These are phyloP conservation scores for Protomyces pachydermus DNA, from an alignment of 1,139 yeast genomes.

Conservation along the genomic window DNA sequence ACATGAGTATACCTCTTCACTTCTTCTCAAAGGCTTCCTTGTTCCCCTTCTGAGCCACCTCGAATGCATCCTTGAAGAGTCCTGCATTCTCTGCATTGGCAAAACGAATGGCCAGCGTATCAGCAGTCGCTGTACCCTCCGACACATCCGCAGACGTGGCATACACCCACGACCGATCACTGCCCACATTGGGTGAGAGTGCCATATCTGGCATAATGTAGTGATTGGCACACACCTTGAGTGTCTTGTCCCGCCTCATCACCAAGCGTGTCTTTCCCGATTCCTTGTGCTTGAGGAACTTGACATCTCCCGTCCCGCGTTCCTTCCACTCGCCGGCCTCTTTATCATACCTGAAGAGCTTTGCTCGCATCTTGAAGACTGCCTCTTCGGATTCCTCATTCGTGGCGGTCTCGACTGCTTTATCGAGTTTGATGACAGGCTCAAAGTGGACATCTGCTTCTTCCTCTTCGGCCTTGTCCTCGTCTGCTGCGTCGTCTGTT, in stretches of 20 bases:
- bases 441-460: constrained; percentile 94
- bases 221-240: constrained; percentile 97
- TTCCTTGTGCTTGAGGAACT: constrained; percentile 82
- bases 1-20: not conserved
- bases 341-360: constrained; percentile 80
- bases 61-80: constrained; percentile 87
- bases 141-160: constrained; percentile 89
- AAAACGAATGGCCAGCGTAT: constrained; percentile 92
- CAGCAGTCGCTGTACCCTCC: constrained; percentile 94
- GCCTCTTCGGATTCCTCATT: constrained; percentile 95
- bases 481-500: constrained; percentile 31
- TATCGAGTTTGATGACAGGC: constrained; percentile 86
- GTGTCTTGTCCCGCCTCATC: constrained; percentile 98
- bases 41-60: constrained; percentile 67
- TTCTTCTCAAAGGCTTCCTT: constrained; percentile 37
- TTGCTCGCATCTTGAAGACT: constrained; percentile 77
- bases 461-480: constrained; percentile 68
- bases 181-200: constrained; percentile 88
- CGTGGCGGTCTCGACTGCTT: constrained; percentile 88
- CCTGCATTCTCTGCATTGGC: constrained; percentile 96
- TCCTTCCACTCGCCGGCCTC: constrained; percentile 96
- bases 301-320: constrained; percentile 98
- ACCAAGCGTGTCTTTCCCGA: constrained; percentile 77
- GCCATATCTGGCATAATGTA: constrained; percentile 77
- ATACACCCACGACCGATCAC: constrained; percentile 98